A percentile compares a stretch with the other conserved stretches of the same genome.
These are phyloP conservation scores for sorghum (Sorghum bicolor) DNA, from an alignment of 176 grass and related monocot species.

Conservation along the genomic window Sorghum_bicolor_NCBIv3 NC_012875.2:6705001-6705500, in stretches of 20 bases:
- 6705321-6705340: background rate
- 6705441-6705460: background rate
- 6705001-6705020: background rate
- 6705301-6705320: too few species aligned
- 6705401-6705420: background rate
- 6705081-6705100: too few species aligned
- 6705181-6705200: too few species aligned
- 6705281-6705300: too few species aligned
- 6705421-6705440: background rate
- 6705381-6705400: background rate
- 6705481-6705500: background rate
- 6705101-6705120: too few species aligned
- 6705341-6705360: background rate
- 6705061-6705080: background rate
- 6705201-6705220: too few species aligned
- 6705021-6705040: background rate
- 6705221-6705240: too few species aligned
- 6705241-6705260: too few species aligned
- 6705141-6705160: too few species aligned
- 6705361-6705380: background rate
- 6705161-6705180: too few species aligned
- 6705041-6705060: background rate
- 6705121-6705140: too few species aligned
- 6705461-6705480: background rate
- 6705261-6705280: too few species aligned